Evolutionary conservation across 2,329 filamentous ascomycete genomes (phyloP).

Genomic region (Chrysosporium queenslandicum): DNA sequence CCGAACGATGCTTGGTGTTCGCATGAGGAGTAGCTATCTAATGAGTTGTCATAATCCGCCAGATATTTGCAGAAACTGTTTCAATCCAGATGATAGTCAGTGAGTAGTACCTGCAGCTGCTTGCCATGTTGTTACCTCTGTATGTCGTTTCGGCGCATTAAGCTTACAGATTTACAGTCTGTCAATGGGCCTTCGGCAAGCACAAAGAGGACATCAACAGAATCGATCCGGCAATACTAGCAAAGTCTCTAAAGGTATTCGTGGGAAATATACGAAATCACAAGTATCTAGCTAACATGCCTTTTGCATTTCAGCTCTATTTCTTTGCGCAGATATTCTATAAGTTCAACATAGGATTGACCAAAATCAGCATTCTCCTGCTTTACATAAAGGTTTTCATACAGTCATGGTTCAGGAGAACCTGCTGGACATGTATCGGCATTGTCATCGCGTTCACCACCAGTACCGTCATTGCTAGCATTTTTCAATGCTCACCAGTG

Average conservation of each 20-base stretch:
- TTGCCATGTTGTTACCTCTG: too few relatives aligned
- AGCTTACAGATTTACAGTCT: conserved; percentile 15
- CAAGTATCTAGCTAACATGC: background rate
- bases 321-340: conserved; percentile 46
- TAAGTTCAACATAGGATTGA: conserved; percentile 46
- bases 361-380: conserved; percentile 45
- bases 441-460: conserved; percentile 40
- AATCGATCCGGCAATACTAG: conserved; percentile 16
- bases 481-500: conserved; percentile 45
- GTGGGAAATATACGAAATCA: background rate
- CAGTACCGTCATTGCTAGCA: conserved; percentile 37
- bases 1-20: background rate
- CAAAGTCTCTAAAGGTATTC: conserved; percentile 22
- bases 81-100: conserved; percentile 23
- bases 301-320: conserved; percentile 24
- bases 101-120: conserved; percentile 10
- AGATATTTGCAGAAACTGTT: conserved; percentile 21
- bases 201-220: conserved; percentile 17
- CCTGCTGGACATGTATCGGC: conserved; percentile 41
- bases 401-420: conserved; percentile 20
- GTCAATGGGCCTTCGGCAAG: conserved; percentile 26
- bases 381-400: conserved; percentile 48
- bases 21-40: background rate
- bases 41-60: conserved; percentile 17
- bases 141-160: too few relatives aligned